These are phyloP conservation scores for Entonaema liquescens DNA, from an alignment of 495 filamentous ascomycete genomes.

Conservation along the genomic window DNA sequence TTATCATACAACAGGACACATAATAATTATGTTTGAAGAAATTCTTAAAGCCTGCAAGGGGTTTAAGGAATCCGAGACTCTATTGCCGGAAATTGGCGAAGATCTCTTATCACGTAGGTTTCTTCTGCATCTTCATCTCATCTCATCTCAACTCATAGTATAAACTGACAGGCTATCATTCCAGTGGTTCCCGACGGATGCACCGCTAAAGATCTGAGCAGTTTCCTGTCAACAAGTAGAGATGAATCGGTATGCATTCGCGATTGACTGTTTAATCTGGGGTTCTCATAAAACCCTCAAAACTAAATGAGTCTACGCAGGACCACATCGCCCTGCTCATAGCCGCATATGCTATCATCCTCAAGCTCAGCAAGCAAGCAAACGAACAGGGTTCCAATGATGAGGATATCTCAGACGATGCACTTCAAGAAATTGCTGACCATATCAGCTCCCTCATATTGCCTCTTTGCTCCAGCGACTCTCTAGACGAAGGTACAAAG, in stretches of 20 bases:
- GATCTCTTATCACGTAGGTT: slow-evolving; percentile 12
- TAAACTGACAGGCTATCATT: slow-evolving; percentile 4
- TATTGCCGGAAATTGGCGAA: slow-evolving; percentile 2
- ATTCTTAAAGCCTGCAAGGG: slow-evolving; percentile 20
- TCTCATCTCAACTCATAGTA: neutral
- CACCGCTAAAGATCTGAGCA: slow-evolving; percentile 1
- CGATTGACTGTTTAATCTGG: neutral
- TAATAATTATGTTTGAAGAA: slow-evolving; percentile 19
- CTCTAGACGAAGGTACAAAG: slow-evolving; percentile 34
- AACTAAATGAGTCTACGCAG: slow-evolving; percentile 12
- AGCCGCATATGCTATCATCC: slow-evolving; percentile 21
- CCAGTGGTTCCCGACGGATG: slow-evolving; percentile 16
- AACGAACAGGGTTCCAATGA: neutral
- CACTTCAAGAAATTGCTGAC: slow-evolving; percentile 19
- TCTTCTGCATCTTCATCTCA: no score
- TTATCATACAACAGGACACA: neutral
- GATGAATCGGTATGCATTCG: slow-evolving; percentile 10
- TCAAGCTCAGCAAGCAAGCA: slow-evolving; percentile 19
- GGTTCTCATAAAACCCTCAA: neutral
- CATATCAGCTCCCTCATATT: slow-evolving; percentile 30
- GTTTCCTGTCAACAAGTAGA: neutral
- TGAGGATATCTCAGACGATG: neutral
- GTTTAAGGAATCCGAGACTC: neutral
- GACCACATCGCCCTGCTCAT: slow-evolving; percentile 22
- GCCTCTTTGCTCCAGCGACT: slow-evolving; percentile 28